Base-by-base conservation (phyloP, 2,329 filamentous ascomycete species). In the Aureobasidium musti region DNA sequence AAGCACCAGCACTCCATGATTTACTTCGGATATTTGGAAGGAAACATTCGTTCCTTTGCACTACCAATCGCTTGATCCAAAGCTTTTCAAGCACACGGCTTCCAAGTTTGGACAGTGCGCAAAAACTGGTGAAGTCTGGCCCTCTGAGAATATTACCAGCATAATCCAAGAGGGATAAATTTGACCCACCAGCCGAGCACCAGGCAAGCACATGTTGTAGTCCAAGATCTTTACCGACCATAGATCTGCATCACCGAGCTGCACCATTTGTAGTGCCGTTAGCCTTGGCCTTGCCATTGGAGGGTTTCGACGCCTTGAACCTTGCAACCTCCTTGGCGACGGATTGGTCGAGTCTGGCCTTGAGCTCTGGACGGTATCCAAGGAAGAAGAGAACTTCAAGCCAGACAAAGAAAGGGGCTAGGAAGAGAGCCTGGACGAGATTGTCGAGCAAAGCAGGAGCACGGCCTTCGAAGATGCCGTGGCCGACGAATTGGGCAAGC, bases 391-490 rank as follows among this genome's bases (percentile, higher is more conserved):
- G 83, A 28, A 96, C 80, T 81, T 98, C 93, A 73, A 99, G 89
- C 91, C 95, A 99, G 67, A 98, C 94, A 73, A 98, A 99, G 74
- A 99, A 89, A 10, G 95, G 95, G 0, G 95, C 95, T 28, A 98
- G 83, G 74, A 98, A 94, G 70, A 98, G 78, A 33, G 95, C 93
- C 79, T 98, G 95, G 56, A 96, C 83, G 49, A 98, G 80, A 74
- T 97, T 98, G 79, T 98, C 93, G 56, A 98, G 81, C 70, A 98
- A 80, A 5, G 93, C 94, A 8, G 94, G 95, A 2, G 93, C 91
- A 63, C 94, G 87, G 23, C 91, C 87, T 79, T 98, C 95, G 72
- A 92, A 98, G 60, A 85, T 87, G 43, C 92, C 93, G 75, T 99
- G 95, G 33, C 95, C 95, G 60, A 98, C 73, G 75, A 99, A 97